Evolutionary conservation across 164 flowering plant genomes (phyloP), one percentile per base, ranked within the genome.

Genomic region (Aristolochia californica): DNA sequence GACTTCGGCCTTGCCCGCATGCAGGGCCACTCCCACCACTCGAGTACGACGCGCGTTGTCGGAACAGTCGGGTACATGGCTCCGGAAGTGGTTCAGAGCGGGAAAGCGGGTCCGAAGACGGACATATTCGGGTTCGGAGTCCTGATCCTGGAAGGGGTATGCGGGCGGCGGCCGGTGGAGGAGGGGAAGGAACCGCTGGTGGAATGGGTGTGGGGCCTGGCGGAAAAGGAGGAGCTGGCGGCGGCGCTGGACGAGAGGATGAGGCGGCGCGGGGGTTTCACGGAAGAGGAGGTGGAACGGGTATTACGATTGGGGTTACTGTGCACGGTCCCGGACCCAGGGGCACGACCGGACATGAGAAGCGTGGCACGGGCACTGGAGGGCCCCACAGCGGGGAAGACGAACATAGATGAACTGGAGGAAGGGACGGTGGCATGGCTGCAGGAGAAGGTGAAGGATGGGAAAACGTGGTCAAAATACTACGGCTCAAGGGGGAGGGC

Each of bases 31-130:
- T 75, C 65, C 8, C 58, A 66, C 22, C 28, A 43, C n/a, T 59
- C 72, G 5, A 56, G 43, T 63, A 76, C 74, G 5, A 70, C 83
- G 0, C 59, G 67, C 10, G 77, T 79, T 12, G 71, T 79, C 11
- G 83, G 83, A 8, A 79, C 83, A 0, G 75, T 69, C 0, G 83
- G 83, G 30, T 79, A 79, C 60, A 66, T 79, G 73, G 83, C 83
- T 0, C 80, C 83, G 0, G 83, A 79, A 59, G 66, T 77, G 57
- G 62, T 79, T 4, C 62, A 60, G 20, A 72, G 52, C 13, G 83
- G 83, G n/a, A 67, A 78, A 45, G 77, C 73, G 5, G 65, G 80
- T 0, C 47, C 68, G 0, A 70, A 68, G 58, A 71, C 77, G 1
- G 83, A 79, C 62, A 77, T 79, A 25, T 79, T 66, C 64, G 75